Percentiles rank a stretch among this genome's conserved stretches.
Evolutionary conservation across 1,139 yeast species (phyloP).

Genomic region (Taphrina confusa): DNA sequence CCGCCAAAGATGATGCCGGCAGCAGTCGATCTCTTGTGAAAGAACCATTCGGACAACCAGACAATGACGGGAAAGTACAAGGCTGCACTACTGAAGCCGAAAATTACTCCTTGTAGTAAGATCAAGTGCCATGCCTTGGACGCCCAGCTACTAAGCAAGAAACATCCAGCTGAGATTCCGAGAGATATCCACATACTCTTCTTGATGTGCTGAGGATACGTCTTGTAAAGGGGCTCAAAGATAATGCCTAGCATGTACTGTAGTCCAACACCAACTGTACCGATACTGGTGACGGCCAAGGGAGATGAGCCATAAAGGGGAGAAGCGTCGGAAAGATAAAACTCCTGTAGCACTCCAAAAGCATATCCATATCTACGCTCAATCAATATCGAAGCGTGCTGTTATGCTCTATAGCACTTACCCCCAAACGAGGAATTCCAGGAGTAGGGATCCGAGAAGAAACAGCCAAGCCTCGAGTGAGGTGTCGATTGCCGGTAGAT

Average conservation of each 20-base stretch:
- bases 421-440: constrained; percentile 33
- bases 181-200: constrained; percentile 20
- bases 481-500: constrained; percentile 20
- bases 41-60: constrained; percentile 51
- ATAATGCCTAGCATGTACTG: constrained; percentile 19
- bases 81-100: constrained; percentile 20
- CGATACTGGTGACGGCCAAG: constrained; percentile 17
- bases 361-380: constrained; percentile 10
- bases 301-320: constrained; percentile 12
- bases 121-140: constrained; percentile 14
- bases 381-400: not conserved
- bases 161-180: not conserved
- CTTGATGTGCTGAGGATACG: constrained; percentile 20
- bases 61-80: constrained; percentile 28
- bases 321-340: constrained; percentile 4
- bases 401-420: not conserved
- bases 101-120: constrained; percentile 19
- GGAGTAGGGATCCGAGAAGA: constrained; percentile 14
- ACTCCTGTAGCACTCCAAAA: constrained; percentile 28
- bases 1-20: constrained; percentile 65
- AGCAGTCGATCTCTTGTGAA: constrained; percentile 60
- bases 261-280: constrained; percentile 23
- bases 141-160: constrained; percentile 19
- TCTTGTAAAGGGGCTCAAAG: constrained; percentile 9
- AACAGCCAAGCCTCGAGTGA: constrained; percentile 21